A percentile compares a stretch with the other conserved stretches of the same genome.
These are phyloP conservation scores for Scheffersomyces titani DNA, from an alignment of 1,139 yeast genomes.

Conservation along the genomic window DNA sequence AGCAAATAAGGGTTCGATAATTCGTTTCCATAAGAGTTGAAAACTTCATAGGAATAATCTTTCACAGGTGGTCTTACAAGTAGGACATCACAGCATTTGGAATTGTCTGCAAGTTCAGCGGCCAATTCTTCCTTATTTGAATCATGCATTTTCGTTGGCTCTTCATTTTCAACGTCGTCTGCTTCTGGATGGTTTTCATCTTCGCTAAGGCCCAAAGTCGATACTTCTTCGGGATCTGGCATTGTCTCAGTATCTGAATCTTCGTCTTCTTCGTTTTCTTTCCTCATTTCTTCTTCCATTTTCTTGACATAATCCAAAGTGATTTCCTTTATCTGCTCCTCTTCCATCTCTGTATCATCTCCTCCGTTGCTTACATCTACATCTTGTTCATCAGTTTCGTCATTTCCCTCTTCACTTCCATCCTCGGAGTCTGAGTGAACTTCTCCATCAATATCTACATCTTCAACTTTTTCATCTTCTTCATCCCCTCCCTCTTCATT, in stretches of 20 bases:
- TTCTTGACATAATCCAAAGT: slow-evolving; percentile 38
- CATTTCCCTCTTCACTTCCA: slow-evolving; percentile 17
- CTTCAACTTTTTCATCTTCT: slow-evolving; percentile 12
- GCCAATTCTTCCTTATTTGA: slow-evolving; percentile 24
- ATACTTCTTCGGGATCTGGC: slow-evolving; percentile 22
- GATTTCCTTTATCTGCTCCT: slow-evolving; percentile 24
- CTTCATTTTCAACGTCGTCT: slow-evolving; percentile 5
- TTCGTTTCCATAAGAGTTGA: slow-evolving; percentile 75
- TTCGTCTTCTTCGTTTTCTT: slow-evolving; percentile 9
- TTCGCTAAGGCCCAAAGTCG: slow-evolving; percentile 24
- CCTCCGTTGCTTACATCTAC: slow-evolving; percentile 4
- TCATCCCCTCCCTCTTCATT: slow-evolving; percentile 17
- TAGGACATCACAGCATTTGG: slow-evolving; percentile 60
- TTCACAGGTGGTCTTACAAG: slow-evolving; percentile 38
- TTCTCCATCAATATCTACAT: slow-evolving; percentile 3
- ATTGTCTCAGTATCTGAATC: slow-evolving; percentile 34
- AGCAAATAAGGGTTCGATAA: slow-evolving; percentile 64
- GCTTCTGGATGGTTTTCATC: slow-evolving; percentile 10
- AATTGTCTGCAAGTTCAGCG: slow-evolving; percentile 32
- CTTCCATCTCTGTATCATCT: slow-evolving; percentile 6
- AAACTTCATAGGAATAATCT: slow-evolving; percentile 55
- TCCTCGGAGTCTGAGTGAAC: slow-evolving; percentile 23
- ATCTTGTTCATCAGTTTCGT: slow-evolving; percentile 15
- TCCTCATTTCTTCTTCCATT: slow-evolving; percentile 28
- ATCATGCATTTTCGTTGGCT: not conserved